Conservation (phyloP, 1,284 basidiomycete genomes). For the Cystobasidium slooffiae region DNA sequence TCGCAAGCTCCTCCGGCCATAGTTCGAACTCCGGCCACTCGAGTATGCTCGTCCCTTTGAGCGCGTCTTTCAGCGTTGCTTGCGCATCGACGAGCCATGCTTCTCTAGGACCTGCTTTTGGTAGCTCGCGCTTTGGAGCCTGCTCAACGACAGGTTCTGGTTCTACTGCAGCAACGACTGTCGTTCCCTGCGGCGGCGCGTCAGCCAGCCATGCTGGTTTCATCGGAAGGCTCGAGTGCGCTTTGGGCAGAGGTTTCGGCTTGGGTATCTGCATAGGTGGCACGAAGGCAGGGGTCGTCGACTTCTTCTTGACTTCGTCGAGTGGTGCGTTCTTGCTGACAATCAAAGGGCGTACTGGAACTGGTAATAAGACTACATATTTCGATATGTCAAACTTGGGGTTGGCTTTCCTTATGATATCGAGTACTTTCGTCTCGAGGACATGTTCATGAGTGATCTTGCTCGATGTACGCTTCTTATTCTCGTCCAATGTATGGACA, state of each 20-base stretch:
- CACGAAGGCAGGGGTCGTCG: background rate
- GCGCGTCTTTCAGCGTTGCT: constrained; percentile 23
- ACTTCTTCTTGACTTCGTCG: background rate
- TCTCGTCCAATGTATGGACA: background rate
- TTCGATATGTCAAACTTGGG: background rate
- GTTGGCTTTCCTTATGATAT: constrained; percentile 4
- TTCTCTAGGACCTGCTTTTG: constrained; percentile 14
- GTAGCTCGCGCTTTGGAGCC: constrained; percentile 7
- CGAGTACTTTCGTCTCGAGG: background rate
- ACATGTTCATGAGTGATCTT: constrained; percentile 10
- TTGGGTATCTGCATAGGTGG: constrained; percentile 2
- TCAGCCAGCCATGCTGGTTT: constrained; percentile 28
- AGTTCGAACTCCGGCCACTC: constrained; percentile 43
- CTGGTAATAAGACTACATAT: constrained; percentile 14
- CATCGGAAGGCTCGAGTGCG: constrained; percentile 26
- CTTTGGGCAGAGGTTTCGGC: constrained; percentile 19
- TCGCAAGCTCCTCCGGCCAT: constrained; percentile 8
- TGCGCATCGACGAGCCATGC: constrained; percentile 9
- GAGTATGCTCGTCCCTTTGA: constrained; percentile 32
- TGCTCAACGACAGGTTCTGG: background rate
- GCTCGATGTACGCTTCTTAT: background rate
- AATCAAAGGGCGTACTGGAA: constrained; percentile 21
- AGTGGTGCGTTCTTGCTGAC: constrained; percentile 21
- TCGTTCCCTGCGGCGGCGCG: background rate
- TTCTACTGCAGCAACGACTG: background rate